Evolutionary conservation across 2,329 filamentous ascomycete genomes (phyloP).

Genomic region (Trichophaea hybrida): DNA sequence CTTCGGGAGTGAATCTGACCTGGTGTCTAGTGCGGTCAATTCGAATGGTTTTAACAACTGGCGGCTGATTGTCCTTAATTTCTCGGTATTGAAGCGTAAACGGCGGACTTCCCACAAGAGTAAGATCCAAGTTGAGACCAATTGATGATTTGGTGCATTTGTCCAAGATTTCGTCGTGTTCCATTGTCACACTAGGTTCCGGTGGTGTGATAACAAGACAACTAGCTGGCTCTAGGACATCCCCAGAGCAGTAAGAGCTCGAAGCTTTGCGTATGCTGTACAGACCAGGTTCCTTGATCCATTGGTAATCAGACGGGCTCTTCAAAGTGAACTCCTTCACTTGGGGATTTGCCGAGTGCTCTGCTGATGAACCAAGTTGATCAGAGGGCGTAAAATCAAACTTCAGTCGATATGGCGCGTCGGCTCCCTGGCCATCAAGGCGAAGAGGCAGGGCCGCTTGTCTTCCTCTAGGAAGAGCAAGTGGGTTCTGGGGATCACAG

Average conservation of each 20-base stretch:
- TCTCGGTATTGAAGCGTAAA: conserved; percentile 72
- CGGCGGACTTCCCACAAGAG: conserved; percentile 81
- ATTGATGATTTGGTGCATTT: conserved; percentile 92
- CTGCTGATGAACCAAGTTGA: conserved; percentile 40
- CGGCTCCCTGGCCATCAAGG: conserved; percentile 30
- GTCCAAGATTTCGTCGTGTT: conserved; percentile 71
- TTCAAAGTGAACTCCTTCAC: conserved; percentile 28
- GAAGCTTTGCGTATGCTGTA: conserved; percentile 72
- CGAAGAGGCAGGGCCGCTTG: conserved; percentile 32
- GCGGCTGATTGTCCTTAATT: conserved; percentile 44
- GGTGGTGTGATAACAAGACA: conserved; percentile 84
- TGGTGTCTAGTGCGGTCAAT: conserved; percentile 66
- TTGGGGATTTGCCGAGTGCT: conserved; percentile 15
- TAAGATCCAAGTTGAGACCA: conserved; percentile 73
- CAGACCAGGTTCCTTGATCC: conserved; percentile 62
- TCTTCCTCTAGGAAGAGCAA: conserved; percentile 69
- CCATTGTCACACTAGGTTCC: conserved; percentile 62
- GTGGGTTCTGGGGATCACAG: conserved; percentile 64
- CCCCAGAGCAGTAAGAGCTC: conserved; percentile 69
- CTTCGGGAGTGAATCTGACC: conserved; percentile 64
- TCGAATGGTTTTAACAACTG: conserved; percentile 41
- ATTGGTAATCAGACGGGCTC: conserved; percentile 17
- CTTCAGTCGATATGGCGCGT: conserved; percentile 55
- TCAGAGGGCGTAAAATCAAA: conserved; percentile 72
- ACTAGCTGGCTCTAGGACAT: conserved; percentile 86